phyloP scores from a whole-genome alignment of 2,329 filamentous ascomycete genomes.

The Colletotrichum sojae region DNA sequence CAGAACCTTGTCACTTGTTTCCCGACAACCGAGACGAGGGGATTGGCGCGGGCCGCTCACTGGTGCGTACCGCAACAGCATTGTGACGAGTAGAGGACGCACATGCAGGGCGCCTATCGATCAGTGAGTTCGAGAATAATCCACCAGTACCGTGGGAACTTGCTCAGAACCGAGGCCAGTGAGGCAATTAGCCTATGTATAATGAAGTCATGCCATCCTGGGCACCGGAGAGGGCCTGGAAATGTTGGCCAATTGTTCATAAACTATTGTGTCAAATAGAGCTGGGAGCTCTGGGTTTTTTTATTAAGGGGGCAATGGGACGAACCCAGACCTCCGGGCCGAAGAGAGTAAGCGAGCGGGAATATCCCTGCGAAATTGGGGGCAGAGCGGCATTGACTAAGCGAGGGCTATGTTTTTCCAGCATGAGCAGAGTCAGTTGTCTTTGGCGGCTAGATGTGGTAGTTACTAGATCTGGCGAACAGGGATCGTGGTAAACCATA shows the following conservation, averaged over 20 bases:
- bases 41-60: constrained; percentile 16
- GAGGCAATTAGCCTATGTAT: constrained; percentile 9
- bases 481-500: neutral
- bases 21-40: constrained; percentile 10
- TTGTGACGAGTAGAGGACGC: neutral
- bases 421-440: neutral
- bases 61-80: constrained; percentile 13
- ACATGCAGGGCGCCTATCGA: neutral
- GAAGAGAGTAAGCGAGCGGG: constrained; percentile 3
- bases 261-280: constrained; percentile 31
- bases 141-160: constrained; percentile 21
- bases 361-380: constrained; percentile 19
- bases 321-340: constrained; percentile 10
- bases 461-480: constrained; percentile 2
- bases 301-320: constrained; percentile 32
- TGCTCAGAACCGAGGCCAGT: constrained; percentile 2
- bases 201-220: constrained; percentile 22
- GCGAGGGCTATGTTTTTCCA: neutral
- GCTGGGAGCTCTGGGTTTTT: constrained; percentile 10
- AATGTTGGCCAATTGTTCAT: constrained; percentile 15
- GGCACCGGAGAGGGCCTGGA: neutral
- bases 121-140: neutral
- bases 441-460: too few relatives aligned
- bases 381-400: constrained; percentile 8
- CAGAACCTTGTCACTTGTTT: neutral